Conservation (phyloP, 1,284 basidiomycete genomes). For the Naganishia cerealis region DNA sequence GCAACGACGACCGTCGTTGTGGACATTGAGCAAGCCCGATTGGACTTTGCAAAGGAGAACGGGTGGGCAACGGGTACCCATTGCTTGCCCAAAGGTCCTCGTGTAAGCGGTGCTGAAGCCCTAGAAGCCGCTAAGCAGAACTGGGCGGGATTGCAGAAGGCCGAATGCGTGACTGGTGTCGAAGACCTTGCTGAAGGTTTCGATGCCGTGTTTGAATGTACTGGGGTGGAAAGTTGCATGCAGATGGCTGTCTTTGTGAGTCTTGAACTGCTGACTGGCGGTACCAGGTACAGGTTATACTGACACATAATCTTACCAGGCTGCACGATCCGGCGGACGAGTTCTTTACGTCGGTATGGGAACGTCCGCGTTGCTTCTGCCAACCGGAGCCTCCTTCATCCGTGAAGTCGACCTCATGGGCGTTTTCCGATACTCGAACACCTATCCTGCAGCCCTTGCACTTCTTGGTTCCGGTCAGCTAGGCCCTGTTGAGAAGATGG, state of each 20-base stretch:
- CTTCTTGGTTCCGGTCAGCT: slow-evolving; percentile 68
- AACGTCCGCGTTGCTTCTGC: slow-evolving; percentile 73
- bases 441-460: slow-evolving; percentile 76
- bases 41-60: slow-evolving; percentile 70
- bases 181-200: slow-evolving; percentile 70
- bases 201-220: slow-evolving; percentile 91
- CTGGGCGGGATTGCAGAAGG: slow-evolving; percentile 56
- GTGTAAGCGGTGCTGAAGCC: slow-evolving; percentile 62
- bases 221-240: slow-evolving; percentile 85
- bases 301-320: slow-evolving; percentile 54
- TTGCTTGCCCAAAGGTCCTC: slow-evolving; percentile 61
- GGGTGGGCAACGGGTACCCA: slow-evolving; percentile 75
- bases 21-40: slow-evolving; percentile 77
- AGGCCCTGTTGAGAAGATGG: slow-evolving; percentile 68
- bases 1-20: slow-evolving; percentile 72
- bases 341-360: slow-evolving; percentile 96
- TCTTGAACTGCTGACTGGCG: slow-evolving; percentile 36
- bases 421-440: slow-evolving; percentile 82
- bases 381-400: slow-evolving; percentile 75
- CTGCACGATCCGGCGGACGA: slow-evolving; percentile 77
- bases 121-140: slow-evolving; percentile 66
- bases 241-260: slow-evolving; percentile 81
- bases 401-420: slow-evolving; percentile 92
- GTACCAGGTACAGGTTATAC: slow-evolving; percentile 22
- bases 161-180: slow-evolving; percentile 39